Conservation (phyloP, 805 yeast species). For the Cyberlindnera samutprakarnensis region DNA sequence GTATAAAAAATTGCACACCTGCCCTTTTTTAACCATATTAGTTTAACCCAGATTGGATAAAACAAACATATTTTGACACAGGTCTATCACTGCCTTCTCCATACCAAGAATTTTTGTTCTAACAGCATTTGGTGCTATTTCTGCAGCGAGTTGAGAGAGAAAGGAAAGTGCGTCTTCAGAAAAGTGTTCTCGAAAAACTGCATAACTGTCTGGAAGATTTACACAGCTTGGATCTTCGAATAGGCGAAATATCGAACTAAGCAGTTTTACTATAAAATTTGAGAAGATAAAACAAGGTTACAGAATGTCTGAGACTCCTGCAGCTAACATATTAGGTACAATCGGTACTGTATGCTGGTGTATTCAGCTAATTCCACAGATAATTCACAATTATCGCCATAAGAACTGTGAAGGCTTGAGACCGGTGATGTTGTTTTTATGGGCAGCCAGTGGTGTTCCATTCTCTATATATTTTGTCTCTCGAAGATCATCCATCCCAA, state of each 20-base stretch:
- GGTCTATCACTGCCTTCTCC: too few relatives aligned
- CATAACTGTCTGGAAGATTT: neutral
- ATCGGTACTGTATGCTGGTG: slow-evolving; percentile 92
- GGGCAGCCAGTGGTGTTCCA: slow-evolving; percentile 71
- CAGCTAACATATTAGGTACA: slow-evolving; percentile 73
- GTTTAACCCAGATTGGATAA: too few relatives aligned
- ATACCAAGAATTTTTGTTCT: too few relatives aligned
- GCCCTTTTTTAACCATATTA: too few relatives aligned
- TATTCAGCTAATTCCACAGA: slow-evolving; percentile 82
- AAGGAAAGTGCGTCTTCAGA: too few relatives aligned
- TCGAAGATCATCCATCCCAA: slow-evolving; percentile 62
- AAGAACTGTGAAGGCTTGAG: slow-evolving; percentile 85
- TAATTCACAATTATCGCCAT: slow-evolving; percentile 59
- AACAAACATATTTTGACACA: too few relatives aligned
- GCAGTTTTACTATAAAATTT: too few relatives aligned
- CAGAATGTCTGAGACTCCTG: slow-evolving; percentile 21
- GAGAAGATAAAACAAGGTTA: too few relatives aligned
- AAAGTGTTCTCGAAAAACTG: too few relatives aligned
- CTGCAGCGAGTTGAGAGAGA: too few relatives aligned
- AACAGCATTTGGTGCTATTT: too few relatives aligned
- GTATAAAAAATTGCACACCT: slow-evolving; percentile 1
- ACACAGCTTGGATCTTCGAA: neutral
- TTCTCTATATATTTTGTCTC: slow-evolving; percentile 79
- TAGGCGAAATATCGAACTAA: too few relatives aligned
- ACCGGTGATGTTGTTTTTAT: slow-evolving; percentile 75